These are phyloP conservation scores for Colletotrichum musae DNA, from an alignment of 2,329 filamentous ascomycete genomes.

Conservation along the genomic window DNA sequence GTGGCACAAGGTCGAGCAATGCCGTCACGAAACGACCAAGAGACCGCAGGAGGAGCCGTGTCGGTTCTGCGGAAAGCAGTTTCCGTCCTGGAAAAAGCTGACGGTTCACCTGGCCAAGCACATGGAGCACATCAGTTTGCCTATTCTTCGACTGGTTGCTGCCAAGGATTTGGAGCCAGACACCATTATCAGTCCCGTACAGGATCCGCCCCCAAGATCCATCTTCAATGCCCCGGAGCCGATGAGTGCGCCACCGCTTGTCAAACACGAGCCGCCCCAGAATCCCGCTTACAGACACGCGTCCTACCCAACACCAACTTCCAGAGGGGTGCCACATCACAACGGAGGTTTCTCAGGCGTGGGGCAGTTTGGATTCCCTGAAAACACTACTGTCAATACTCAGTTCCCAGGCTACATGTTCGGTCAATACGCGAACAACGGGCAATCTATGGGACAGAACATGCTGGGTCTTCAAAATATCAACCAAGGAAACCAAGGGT, in stretches of 20 bases:
- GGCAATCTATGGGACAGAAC: slow-evolving; percentile 22
- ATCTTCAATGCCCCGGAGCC: slow-evolving; percentile 48
- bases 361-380: slow-evolving; percentile 15
- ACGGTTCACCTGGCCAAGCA: slow-evolving; percentile 95
- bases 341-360: slow-evolving; percentile 5
- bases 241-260: slow-evolving; percentile 46
- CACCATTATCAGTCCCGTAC: slow-evolving; percentile 78
- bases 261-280: slow-evolving; percentile 49
- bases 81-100: slow-evolving; percentile 91
- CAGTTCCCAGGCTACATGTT: slow-evolving; percentile 36
- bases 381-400: not conserved
- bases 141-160: slow-evolving; percentile 76
- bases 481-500: slow-evolving; percentile 35
- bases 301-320: slow-evolving; percentile 26
- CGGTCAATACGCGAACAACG: slow-evolving; percentile 17
- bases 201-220: slow-evolving; percentile 64
- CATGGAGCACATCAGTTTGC: slow-evolving; percentile 92
- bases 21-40: slow-evolving; percentile 77
- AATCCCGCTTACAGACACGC: slow-evolving; percentile 5
- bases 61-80: slow-evolving; percentile 86
- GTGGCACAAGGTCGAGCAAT: slow-evolving; percentile 84
- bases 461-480: slow-evolving; percentile 29
- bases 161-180: slow-evolving; percentile 68
- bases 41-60: slow-evolving; percentile 84
- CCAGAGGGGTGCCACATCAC: slow-evolving; percentile 7